Conservation (phyloP, 371 early-diverging fungal species). For the Mucor plumbeus region DNA sequence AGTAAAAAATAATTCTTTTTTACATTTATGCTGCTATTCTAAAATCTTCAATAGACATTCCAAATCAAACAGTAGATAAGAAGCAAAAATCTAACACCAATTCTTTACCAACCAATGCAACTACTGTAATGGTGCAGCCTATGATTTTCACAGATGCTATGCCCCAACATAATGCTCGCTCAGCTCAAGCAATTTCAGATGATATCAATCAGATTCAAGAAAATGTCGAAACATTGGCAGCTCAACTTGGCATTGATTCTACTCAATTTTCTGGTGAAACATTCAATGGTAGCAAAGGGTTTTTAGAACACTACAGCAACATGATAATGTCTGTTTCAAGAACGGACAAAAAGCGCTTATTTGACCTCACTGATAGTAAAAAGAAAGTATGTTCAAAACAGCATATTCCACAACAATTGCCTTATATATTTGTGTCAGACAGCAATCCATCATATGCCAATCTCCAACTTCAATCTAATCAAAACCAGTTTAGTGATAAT, state of each 20-base stretch:
- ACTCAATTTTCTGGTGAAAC: constrained; percentile 15
- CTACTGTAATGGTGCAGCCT: not conserved
- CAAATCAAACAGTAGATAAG: no score
- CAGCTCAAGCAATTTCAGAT: constrained; percentile 36
- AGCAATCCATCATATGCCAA: not conserved
- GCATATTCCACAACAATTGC: not conserved
- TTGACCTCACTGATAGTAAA: constrained; percentile 2
- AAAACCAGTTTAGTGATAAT: not conserved
- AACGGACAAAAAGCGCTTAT: constrained; percentile 5
- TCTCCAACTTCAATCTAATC: not conserved
- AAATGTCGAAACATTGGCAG: constrained; percentile 38
- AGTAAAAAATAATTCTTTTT: no score
- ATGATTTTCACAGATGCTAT: not conserved
- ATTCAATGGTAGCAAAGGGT: constrained; percentile 1
- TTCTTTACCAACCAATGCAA: not conserved
- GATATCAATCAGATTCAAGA: constrained; percentile 38
- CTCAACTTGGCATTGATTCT: constrained; percentile 35
- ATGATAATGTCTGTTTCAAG: constrained; percentile 15
- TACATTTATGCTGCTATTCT: no score
- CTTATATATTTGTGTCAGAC: not conserved
- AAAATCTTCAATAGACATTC: no score
- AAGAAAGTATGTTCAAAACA: not conserved
- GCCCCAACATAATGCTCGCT: constrained; percentile 9
- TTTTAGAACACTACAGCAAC: constrained; percentile 11
- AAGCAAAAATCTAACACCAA: no score